A percentile compares a stretch with the other conserved stretches of the same genome.
Evolutionary conservation across 2,329 filamentous ascomycete species (phyloP).

Genomic region (Pyrenophora teres): DNA sequence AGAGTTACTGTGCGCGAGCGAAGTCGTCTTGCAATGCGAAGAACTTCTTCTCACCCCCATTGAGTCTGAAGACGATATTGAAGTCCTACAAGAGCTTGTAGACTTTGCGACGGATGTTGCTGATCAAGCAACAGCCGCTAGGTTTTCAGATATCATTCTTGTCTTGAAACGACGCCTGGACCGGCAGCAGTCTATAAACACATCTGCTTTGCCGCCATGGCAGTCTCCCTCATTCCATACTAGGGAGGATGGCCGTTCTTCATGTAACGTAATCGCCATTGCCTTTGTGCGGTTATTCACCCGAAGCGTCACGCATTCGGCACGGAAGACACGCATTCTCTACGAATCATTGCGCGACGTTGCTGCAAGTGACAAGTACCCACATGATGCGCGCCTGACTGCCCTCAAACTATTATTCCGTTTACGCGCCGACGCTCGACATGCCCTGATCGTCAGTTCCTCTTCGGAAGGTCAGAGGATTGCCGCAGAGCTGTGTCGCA

Average conservation of each 20-base stretch:
- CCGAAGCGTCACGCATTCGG: conserved; percentile 69
- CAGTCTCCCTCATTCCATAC: conserved; percentile 19
- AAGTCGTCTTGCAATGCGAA: conserved; percentile 63
- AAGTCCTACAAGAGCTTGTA: conserved; percentile 68
- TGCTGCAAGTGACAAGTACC: conserved; percentile 38
- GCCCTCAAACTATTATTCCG: conserved; percentile 66
- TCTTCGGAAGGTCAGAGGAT: conserved; percentile 74
- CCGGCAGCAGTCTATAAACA: conserved; percentile 21
- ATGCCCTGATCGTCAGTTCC: conserved; percentile 72
- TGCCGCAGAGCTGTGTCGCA: conserved; percentile 72
- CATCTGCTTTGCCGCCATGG: conserved; percentile 25
- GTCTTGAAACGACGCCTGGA: conserved; percentile 51
- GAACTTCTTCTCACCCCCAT: conserved; percentile 66
- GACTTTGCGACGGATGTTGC: conserved; percentile 69
- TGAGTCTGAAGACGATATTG: conserved; percentile 65
- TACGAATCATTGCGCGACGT: conserved; percentile 45
- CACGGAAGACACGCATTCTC: conserved; percentile 62
- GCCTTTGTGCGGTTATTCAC: conserved; percentile 79
- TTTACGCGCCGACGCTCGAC: conserved; percentile 78
- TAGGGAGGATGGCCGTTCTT: conserved; percentile 52
- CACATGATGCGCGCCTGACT: conserved; percentile 46
- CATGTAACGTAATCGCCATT: conserved; percentile 70
- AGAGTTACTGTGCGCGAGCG: conserved; percentile 62
- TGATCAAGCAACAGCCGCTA: conserved; percentile 60
- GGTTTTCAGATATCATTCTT: conserved; percentile 58